Evolutionary conservation across 2,329 filamentous ascomycete genomes (phyloP).

Genomic region (Cladophialophora yegresii): DNA sequence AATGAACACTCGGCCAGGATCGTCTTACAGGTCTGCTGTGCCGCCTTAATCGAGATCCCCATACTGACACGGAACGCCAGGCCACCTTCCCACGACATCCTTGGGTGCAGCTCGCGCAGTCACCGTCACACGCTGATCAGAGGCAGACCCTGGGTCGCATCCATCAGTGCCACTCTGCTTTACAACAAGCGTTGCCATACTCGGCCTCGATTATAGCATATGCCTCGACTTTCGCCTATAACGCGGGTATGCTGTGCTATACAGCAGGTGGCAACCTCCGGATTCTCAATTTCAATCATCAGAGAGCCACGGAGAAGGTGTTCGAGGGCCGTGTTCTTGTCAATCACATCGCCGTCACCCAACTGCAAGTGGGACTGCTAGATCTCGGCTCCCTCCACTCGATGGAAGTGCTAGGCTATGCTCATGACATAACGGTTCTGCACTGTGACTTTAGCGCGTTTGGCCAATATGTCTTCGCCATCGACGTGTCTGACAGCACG

Average conservation of each 20-base stretch:
- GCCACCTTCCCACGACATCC: slow-evolving; percentile 40
- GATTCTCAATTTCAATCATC: slow-evolving; percentile 60
- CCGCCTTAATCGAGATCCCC: background rate
- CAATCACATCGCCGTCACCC: slow-evolving; percentile 19
- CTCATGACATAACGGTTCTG: slow-evolving; percentile 60
- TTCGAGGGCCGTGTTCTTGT: slow-evolving; percentile 55
- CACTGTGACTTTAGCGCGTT: slow-evolving; percentile 52
- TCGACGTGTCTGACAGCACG: slow-evolving; percentile 45
- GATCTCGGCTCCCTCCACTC: slow-evolving; percentile 38
- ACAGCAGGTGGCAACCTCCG: slow-evolving; percentile 57
- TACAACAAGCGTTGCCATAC: slow-evolving; percentile 58
- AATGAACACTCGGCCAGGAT: slow-evolving; percentile 60
- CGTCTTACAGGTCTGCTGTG: slow-evolving; percentile 57
- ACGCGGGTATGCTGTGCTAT: slow-evolving; percentile 66
- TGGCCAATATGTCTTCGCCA: slow-evolving; percentile 57
- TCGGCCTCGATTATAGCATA: slow-evolving; percentile 61
- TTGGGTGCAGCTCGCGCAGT: slow-evolving; percentile 46
- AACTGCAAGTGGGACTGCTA: slow-evolving; percentile 20
- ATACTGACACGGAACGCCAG: background rate
- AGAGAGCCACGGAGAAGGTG: slow-evolving; percentile 55
- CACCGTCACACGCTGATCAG: slow-evolving; percentile 46
- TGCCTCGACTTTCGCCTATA: slow-evolving; percentile 64
- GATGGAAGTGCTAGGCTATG: slow-evolving; percentile 58
- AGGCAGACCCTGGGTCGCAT: slow-evolving; percentile 61
- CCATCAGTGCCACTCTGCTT: slow-evolving; percentile 60